phyloP scores from a whole-genome alignment of 2,329 filamentous ascomycete species.

The Hypoxylon sp. region DNA sequence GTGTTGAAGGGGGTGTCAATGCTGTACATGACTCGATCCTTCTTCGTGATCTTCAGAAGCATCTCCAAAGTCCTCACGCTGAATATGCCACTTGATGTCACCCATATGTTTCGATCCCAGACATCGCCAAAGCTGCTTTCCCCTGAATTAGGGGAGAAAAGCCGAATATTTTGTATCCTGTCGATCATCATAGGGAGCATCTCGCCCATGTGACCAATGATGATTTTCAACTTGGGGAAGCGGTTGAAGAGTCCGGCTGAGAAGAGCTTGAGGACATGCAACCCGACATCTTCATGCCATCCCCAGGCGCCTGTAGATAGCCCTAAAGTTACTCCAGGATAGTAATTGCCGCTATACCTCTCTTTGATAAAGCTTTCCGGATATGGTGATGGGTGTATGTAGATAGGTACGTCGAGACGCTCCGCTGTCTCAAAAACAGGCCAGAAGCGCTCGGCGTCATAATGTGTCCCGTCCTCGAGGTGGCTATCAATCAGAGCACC shows the following conservation, averaged over 20 bases:
- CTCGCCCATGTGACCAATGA: conserved; percentile 61
- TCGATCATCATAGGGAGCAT: conserved; percentile 69
- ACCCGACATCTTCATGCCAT: conserved; percentile 57
- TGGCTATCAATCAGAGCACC: conserved; percentile 55
- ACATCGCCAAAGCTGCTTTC: conserved; percentile 60
- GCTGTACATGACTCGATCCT: conserved; percentile 69
- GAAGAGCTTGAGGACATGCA: conserved; percentile 54
- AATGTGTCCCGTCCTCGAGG: conserved; percentile 50
- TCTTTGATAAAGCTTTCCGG: conserved; percentile 53
- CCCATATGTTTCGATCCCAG: conserved; percentile 70
- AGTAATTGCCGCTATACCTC: conserved; percentile 54
- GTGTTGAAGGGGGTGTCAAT: conserved; percentile 70
- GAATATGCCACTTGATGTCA: conserved; percentile 70
- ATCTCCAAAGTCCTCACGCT: conserved; percentile 54
- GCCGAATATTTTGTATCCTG: conserved; percentile 53
- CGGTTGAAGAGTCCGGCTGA: conserved; percentile 54
- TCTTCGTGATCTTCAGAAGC: conserved; percentile 56
- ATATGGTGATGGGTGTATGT: conserved; percentile 64
- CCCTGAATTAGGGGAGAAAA: background rate
- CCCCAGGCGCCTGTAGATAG: conserved; percentile 52
- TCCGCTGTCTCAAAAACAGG: conserved; percentile 55
- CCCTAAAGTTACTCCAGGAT: conserved; percentile 42
- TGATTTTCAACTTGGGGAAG: conserved; percentile 57
- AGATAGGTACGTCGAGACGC: conserved; percentile 65
- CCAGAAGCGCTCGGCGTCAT: conserved; percentile 52